A percentile compares a stretch with the other conserved stretches of the same genome.
phyloP scores from a whole-genome alignment of 768 basidiomycete species.

The Suillus subaureus region DNA sequence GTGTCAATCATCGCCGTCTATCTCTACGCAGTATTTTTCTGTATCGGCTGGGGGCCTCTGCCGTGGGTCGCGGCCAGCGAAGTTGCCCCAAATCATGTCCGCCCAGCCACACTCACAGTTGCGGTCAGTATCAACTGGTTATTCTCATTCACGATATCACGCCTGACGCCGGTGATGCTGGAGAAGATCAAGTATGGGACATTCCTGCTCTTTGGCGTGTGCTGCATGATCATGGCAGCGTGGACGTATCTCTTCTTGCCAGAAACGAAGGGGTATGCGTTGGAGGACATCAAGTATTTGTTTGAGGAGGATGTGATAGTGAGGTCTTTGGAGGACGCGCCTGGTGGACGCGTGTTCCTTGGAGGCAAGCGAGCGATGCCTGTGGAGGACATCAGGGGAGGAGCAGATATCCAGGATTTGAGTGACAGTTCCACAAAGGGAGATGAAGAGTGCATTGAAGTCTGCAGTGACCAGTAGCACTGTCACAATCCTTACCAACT shows the following conservation, averaged over 20 bases:
- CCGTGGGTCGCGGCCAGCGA: constrained; percentile 34
- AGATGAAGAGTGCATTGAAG: background rate
- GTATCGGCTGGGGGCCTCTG: constrained; percentile 42
- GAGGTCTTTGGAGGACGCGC: constrained; percentile 43
- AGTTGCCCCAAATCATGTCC: constrained; percentile 46
- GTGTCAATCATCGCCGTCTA: constrained; percentile 49
- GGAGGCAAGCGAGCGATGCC: constrained; percentile 22
- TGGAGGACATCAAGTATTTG: constrained; percentile 49
- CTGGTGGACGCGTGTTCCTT: constrained; percentile 40
- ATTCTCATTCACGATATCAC: constrained; percentile 48
- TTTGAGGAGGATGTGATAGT: constrained; percentile 42
- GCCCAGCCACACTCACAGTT: constrained; percentile 39
- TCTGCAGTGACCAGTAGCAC: too few relatives aligned
- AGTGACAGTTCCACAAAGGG: background rate
- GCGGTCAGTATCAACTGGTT: constrained; percentile 48
- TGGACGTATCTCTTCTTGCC: constrained; percentile 50
- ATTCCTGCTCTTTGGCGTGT: constrained; percentile 46
- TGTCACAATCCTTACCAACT: too few relatives aligned
- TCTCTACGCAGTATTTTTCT: constrained; percentile 49
- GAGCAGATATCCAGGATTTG: background rate
- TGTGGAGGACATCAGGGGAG: constrained; percentile 19
- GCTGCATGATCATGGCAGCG: constrained; percentile 42
- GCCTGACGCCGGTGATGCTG: constrained; percentile 43
- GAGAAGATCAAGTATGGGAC: constrained; percentile 40
- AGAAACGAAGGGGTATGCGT: constrained; percentile 45